Conservation (phyloP, 345 rosid species). For the Fremontodendron californicum region DNA sequence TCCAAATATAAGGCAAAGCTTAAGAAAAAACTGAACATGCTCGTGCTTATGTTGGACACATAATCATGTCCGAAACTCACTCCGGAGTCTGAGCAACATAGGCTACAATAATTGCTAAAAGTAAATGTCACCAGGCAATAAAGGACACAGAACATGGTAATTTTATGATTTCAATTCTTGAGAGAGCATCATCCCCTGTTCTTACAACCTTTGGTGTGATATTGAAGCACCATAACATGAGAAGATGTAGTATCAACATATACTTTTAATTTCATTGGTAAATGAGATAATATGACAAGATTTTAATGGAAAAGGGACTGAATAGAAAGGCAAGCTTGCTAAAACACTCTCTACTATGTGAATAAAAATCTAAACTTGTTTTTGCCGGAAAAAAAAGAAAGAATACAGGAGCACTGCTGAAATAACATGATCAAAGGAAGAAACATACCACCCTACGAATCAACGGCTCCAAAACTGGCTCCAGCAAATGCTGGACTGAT, state of each 20-base stretch:
- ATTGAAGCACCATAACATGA: background rate
- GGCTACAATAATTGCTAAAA: background rate
- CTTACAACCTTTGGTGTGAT: background rate
- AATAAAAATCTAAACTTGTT: background rate
- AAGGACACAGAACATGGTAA: background rate
- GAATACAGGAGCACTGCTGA: background rate
- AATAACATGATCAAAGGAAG: background rate
- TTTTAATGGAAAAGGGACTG: background rate
- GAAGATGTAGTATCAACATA: background rate
- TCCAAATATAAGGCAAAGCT: background rate
- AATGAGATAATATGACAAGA: background rate
- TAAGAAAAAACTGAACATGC: background rate
- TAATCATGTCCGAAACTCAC: background rate
- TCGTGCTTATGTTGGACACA: background rate
- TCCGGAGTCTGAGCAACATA: background rate
- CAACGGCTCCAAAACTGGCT: constrained; percentile 88
- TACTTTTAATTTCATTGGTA: background rate
- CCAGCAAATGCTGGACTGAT: constrained; percentile 66
- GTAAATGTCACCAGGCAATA: background rate
- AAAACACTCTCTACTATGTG: no score
- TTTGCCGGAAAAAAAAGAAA: background rate
- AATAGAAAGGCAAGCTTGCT: background rate
- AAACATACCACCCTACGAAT: constrained; percentile 88
- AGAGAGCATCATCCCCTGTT: background rate
- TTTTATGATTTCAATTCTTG: background rate